Conservation (phyloP, 176 grass and related monocot genomes). For the Lolium rigidum region DNA sequence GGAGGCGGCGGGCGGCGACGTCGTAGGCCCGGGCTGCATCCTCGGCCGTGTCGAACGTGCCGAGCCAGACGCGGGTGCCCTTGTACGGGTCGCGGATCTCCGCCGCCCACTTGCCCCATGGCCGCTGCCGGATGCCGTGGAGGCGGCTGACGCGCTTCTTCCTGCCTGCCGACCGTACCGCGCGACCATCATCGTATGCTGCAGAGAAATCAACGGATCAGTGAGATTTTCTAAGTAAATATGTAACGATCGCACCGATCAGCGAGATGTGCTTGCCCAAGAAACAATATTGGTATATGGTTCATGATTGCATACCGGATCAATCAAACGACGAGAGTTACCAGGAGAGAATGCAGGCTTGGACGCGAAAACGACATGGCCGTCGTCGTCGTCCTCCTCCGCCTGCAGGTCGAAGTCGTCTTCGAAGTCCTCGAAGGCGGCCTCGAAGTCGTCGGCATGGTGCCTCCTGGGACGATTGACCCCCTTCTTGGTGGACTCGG, state of each 20-base stretch:
- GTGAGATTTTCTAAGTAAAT: neutral
- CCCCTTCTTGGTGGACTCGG: slow-evolving; percentile 26
- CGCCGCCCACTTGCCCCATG: slow-evolving; percentile 84
- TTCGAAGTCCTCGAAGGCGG: slow-evolving; percentile 63
- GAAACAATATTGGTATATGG: too few relatives aligned
- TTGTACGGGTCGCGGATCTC: slow-evolving; percentile 75
- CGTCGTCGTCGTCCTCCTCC: slow-evolving; percentile 36
- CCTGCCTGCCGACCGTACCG: neutral
- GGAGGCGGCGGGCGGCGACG: slow-evolving; percentile 62
- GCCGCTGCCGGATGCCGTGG: slow-evolving; percentile 73
- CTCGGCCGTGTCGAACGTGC: slow-evolving; percentile 53
- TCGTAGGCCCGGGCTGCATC: slow-evolving; percentile 79
- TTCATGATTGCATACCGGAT: too few relatives aligned
- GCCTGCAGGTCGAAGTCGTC: slow-evolving; percentile 48
- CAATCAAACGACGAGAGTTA: neutral
- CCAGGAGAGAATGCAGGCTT: slow-evolving; percentile 41
- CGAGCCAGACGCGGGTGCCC: slow-evolving; percentile 80
- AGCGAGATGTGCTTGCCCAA: too few relatives aligned
- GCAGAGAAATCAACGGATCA: neutral
- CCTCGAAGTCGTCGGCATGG: slow-evolving; percentile 63
- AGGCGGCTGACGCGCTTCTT: slow-evolving; percentile 38
- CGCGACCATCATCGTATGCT: slow-evolving; percentile 6
- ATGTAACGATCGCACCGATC: neutral
- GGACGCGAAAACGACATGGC: slow-evolving; percentile 30
- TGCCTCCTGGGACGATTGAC: slow-evolving; percentile 34